Conservation (phyloP, 495 filamentous ascomycete genomes). For the Neurospora tetrasperma region DNA sequence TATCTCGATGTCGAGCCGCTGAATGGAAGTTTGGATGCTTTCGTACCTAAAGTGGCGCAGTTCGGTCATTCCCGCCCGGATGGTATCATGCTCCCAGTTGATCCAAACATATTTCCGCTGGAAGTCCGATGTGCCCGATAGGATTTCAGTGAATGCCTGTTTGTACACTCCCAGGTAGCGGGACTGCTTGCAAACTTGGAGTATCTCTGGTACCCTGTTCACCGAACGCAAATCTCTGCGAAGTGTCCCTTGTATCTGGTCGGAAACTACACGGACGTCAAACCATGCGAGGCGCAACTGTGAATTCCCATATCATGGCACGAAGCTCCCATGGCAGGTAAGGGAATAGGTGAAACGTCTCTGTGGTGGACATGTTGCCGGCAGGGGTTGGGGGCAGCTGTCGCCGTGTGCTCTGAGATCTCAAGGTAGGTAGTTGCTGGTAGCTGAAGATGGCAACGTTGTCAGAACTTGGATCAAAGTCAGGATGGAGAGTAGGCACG, state of each 20-base stretch:
- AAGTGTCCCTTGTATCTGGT: background rate
- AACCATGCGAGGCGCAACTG: background rate
- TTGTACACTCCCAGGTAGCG: background rate
- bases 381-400: background rate
- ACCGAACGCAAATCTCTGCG: background rate
- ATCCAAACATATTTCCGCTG: background rate
- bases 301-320: background rate
- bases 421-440: background rate
- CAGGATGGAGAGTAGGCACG: background rate
- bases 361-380: background rate
- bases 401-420: background rate
- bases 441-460: background rate
- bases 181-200: background rate
- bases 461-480: background rate
- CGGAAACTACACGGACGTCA: background rate
- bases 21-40: background rate
- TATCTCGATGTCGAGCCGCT: background rate
- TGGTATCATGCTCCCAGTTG: background rate
- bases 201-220: background rate
- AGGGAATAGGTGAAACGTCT: background rate
- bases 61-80: background rate
- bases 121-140: background rate
- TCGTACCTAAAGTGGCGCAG: background rate
- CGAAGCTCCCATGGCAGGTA: background rate
- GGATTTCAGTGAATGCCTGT: background rate